Evolutionary conservation across 163 green algal genomes (phyloP), one percentile per base, ranked within the genome.

Genomic region (Scenedesmus sp.): DNA sequence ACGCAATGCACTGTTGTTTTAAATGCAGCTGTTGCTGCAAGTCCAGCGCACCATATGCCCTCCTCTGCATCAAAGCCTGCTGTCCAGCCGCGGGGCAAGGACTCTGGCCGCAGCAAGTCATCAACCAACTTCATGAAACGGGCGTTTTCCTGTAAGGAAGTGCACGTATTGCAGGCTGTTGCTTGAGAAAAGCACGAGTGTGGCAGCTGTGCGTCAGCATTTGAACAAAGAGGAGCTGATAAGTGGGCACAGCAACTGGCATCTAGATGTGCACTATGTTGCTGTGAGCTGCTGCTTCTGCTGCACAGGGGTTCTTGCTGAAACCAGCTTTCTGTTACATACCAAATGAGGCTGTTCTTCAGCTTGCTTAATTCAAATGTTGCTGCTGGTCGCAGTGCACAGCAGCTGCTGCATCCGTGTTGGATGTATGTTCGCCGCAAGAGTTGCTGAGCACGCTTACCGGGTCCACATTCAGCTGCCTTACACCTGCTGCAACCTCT

Each of bases 81-180:
- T 10, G 9, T 83, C 89, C 89, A 92, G 51, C 89, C 89, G 0
- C 56, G 20, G 1, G 83, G 89, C 16, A 92, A 72, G 16, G 83
- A 90, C 40, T 90, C 89, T 37, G 89, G 89, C 30, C 83, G 83
- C 72, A 90, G 26, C 72, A 83, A 20, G 65, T 92, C 89, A 61
- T 86, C 73, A 7, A 90, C 89, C 12, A 92, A 40, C 72, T 35
- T 70, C 89, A 92, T 86, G 30, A 87, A 83, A 0, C 89, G 83
- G 12, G 33, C 35, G 43, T 90, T 92, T 3, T 40, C 18, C 89
- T 92, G 89, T 42, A 84, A 10, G 24, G n/a, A 3, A 22, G 3
- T 18, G 42, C 18, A 37, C n/a, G 51, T 33, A 53, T 15, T 16
- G 82, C 82, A 42, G 51, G 18, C 40, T 15, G 44, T 81, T 43